Conservation (phyloP, 495 filamentous ascomycete species). For the Neurospora discreta region DNA sequence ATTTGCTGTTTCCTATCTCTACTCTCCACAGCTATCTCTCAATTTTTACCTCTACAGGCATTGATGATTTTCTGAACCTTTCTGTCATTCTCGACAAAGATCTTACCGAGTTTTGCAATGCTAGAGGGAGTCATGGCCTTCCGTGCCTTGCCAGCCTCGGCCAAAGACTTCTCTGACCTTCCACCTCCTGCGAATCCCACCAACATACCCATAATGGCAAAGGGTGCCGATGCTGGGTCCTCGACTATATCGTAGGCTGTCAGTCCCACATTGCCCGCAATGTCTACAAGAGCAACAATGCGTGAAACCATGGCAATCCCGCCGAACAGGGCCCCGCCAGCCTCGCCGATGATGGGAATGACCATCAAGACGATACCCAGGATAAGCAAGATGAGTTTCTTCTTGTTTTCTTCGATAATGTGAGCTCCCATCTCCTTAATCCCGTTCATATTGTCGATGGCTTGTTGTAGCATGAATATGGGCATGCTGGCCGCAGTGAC, state of each 20-base stretch:
- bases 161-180: not conserved
- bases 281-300: slow-evolving; percentile 2
- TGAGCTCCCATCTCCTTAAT: slow-evolving; percentile 1
- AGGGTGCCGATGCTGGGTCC: slow-evolving; percentile 10
- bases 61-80: not conserved
- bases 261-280: slow-evolving; percentile 7
- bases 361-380: slow-evolving; percentile 2
- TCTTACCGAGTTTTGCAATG: not conserved
- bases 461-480: not conserved
- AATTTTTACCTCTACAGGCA: not conserved
- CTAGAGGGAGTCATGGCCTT: not conserved
- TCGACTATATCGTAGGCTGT: slow-evolving; percentile 12
- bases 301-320: slow-evolving; percentile 1
- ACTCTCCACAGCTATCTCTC: too few species aligned
- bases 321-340: not conserved
- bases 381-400: slow-evolving; percentile 1
- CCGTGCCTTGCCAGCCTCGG: not conserved
- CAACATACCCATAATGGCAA: slow-evolving; percentile 9
- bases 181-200: slow-evolving; percentile 1
- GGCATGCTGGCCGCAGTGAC: slow-evolving; percentile 1
- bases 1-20: too few species aligned
- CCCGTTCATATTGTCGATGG: slow-evolving; percentile 2
- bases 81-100: not conserved
- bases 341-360: slow-evolving; percentile 3
- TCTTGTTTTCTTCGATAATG: not conserved